Base-by-base conservation (phyloP, 2,329 filamentous ascomycete genomes). In the Amauroascus verrucosus region DNA sequence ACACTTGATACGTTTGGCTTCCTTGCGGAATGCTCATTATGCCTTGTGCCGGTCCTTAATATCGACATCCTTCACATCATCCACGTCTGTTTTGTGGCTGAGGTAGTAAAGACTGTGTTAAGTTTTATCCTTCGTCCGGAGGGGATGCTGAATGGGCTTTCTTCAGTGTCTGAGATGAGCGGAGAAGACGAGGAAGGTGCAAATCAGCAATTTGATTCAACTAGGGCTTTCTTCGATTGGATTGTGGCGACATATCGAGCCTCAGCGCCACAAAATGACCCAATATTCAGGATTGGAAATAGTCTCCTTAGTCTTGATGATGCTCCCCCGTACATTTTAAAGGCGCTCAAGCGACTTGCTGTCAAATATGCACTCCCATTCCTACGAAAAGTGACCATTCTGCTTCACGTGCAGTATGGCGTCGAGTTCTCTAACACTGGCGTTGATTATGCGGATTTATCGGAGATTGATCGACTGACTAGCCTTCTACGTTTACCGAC, bases 301-400 rank as follows among this genome's bases (percentile, higher is more conserved):
- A 50, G 48, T 24, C 45, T 48, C 30, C 28, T 53, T 0, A 62
- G 64, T 6, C 63, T 60, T 3, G 65, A 66, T 67, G 11, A 63
- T 38, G 16, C 52, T 14, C 43, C 56, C 1, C 38, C 38, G 11
- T 24, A 55, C 26, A 45, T 70, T 7, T 60, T 67, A 48, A 66
- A 51, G n/a, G 32, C 64, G 1, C 55, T 72, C 28, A 61, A 64
- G 14, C 64, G 64, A 33, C 61, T 74, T 2, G 77, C 88, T 22
- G 81, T 83, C 57, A 89, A 85, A 62, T 98, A 97, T 64, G 88
- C 89, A 3, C 76, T 96, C n/a, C 77, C 82, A 0, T 98, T 96
- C 72, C 75, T 98, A 37, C 85, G 93, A 56, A 98, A 98, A 72
- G 78, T 79, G 6, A 78, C 83, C 43, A 80, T 98, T 46, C 80